Conservation (phyloP, 768 basidiomycete genomes). For the Tulasnella sp. region DNA sequence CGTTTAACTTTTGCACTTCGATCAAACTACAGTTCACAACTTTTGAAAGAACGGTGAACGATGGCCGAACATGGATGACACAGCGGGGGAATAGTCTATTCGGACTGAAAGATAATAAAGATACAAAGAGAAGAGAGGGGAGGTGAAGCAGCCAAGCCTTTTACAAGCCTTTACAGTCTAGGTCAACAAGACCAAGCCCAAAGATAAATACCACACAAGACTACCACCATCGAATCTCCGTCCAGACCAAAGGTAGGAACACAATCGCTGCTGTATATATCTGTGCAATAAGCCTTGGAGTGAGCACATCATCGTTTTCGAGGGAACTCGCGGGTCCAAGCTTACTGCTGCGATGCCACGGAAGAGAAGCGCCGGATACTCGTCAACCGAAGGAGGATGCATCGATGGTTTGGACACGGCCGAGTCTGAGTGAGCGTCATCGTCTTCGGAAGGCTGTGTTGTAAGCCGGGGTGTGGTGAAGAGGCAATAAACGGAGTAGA, state of each 20-base stretch:
- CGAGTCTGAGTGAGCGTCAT: conserved; percentile 5
- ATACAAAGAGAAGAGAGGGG: no score
- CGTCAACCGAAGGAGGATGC: conserved; percentile 42
- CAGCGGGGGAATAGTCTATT: no score
- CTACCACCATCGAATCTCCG: conserved; percentile 69
- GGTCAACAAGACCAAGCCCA: background rate
- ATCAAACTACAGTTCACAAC: no score
- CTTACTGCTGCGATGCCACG: conserved; percentile 62
- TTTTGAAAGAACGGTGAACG: no score
- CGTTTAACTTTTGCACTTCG: no score
- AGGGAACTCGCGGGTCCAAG: conserved; percentile 22
- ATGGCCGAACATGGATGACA: no score
- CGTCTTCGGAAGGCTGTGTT: background rate
- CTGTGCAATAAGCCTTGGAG: conserved; percentile 33
- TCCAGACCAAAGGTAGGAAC: conserved; percentile 78
- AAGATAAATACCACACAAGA: background rate
- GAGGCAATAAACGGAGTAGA: conserved; percentile 87
- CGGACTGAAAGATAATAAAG: no score
- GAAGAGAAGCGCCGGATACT: conserved; percentile 59
- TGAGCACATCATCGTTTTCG: background rate
- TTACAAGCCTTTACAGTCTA: background rate
- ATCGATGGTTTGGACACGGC: background rate
- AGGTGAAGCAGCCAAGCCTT: no score
- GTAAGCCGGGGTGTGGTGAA: conserved; percentile 50
- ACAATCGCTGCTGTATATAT: conserved; percentile 90